phyloP scores from a whole-genome alignment of 345 rosid genomes.

The Gossypium rotundifolium region DNA sequence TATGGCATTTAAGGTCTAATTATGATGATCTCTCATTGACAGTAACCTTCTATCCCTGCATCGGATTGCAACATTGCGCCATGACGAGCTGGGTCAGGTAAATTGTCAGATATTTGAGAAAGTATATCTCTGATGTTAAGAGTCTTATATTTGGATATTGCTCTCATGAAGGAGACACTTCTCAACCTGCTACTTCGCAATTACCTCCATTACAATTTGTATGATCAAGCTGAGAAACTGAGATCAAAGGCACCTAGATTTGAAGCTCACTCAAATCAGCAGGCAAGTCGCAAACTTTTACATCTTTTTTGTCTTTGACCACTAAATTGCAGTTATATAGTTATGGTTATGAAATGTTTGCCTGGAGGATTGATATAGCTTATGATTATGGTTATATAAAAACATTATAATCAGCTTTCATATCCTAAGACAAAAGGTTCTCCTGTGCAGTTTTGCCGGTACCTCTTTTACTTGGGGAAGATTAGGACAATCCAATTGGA shows the following conservation, averaged over 20 bases:
- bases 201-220: slow-evolving; percentile 54
- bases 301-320: background rate
- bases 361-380: background rate
- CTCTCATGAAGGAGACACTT: slow-evolving; percentile 45
- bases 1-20: slow-evolving; percentile 9
- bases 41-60: slow-evolving; percentile 53
- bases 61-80: slow-evolving; percentile 52
- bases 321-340: background rate
- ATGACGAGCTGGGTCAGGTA: slow-evolving; percentile 62
- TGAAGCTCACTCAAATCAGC: slow-evolving; percentile 24
- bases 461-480: slow-evolving; percentile 55
- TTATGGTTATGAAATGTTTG: background rate
- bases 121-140: background rate
- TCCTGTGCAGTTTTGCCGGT: slow-evolving; percentile 43
- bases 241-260: slow-evolving; percentile 58
- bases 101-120: background rate
- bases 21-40: slow-evolving; percentile 8
- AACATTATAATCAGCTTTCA: background rate
- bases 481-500: slow-evolving; percentile 57
- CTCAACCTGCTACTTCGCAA: slow-evolving; percentile 54
- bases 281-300: background rate
- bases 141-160: background rate
- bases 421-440: background rate
- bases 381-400: background rate
- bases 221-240: slow-evolving; percentile 58